Base-by-base conservation (phyloP, 345 rosid species). In the Microthlaspi erraticum region DNA sequence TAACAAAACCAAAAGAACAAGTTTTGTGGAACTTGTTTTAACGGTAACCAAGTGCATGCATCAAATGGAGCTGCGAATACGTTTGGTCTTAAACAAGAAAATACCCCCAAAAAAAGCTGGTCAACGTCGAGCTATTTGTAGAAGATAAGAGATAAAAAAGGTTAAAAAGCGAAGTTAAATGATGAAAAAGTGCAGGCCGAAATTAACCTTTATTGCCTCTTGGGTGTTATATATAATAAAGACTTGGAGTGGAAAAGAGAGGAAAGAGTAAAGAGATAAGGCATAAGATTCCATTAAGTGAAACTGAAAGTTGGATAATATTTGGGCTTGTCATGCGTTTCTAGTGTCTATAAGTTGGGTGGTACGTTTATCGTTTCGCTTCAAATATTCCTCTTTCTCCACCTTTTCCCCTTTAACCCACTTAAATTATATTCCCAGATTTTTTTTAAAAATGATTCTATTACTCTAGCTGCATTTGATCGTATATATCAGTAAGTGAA, bases 261-360 rank as follows among this genome's bases (percentile, higher is more conserved):
- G 8, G 14, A 46, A 57, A 74, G 12, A 42, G 5, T 11, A 46
- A 57, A 66, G 74, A 75, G 78, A 68, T 75, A 75, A 68, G 68
- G 74, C 64, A 87, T 67, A 59, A 83, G 81, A 69, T 49, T 66
- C 71, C 55, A 71, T 58, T 48, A 42, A 64, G 75, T 64, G 80
- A 76, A 70, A 71, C 76, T 49, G 72, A 71, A 67, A 75, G 64
- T 17, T 64, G 55, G 66, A 81, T 42, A 60, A 55, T 10, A 70
- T 64, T 41, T 42, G 56, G 44, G 62, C 20, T 51, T 74, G 63
- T 74, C 73, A 75, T 75, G 78, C 74, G 78, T 75, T 75, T 61
- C 13, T 68, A 60, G 31, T 75, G 68, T 75, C 49, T 74, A 3
- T 59, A 58, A 49, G 72, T 66, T 73, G 34, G 71, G 72, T 73